phyloP scores from a whole-genome alignment of 2,329 filamentous ascomycete genomes.

The Colletotrichum brevisporum region DNA sequence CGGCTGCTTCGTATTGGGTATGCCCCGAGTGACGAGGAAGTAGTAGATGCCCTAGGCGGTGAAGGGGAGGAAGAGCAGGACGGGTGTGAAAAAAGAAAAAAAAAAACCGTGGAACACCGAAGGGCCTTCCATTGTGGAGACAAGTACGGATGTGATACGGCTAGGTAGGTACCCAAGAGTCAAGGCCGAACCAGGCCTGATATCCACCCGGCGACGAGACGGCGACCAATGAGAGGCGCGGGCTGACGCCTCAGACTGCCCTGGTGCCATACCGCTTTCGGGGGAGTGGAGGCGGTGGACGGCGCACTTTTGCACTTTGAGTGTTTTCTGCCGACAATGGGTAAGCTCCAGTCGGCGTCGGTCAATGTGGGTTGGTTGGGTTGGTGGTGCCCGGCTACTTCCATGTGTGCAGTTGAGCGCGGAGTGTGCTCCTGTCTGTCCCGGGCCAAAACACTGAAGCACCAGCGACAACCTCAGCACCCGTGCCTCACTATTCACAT shows the following conservation, averaged over 20 bases:
- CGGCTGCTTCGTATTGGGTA: too few relatives aligned
- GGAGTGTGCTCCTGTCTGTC: background rate
- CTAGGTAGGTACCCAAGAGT: constrained; percentile 2
- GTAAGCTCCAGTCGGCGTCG: constrained; percentile 13
- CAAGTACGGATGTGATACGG: too few relatives aligned
- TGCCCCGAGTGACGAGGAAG: too few relatives aligned
- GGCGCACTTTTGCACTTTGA: constrained; percentile 34
- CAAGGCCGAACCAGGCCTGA: constrained; percentile 4
- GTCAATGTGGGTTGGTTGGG: background rate
- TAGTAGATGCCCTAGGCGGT: background rate
- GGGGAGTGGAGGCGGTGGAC: constrained; percentile 28
- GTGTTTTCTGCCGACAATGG: constrained; percentile 31
- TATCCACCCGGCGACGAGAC: background rate
- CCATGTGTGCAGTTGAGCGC: background rate
- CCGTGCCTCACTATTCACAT: too few relatives aligned
- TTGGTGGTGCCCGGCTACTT: background rate
- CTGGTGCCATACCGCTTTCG: constrained; percentile 40
- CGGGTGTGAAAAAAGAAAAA: constrained; percentile 26
- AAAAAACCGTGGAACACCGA: background rate
- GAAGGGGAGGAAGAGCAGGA: background rate
- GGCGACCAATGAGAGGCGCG: constrained; percentile 9
- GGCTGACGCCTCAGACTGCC: constrained; percentile 20
- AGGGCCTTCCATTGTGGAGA: background rate
- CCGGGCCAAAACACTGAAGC: too few relatives aligned
- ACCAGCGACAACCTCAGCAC: too few relatives aligned